A percentile compares a stretch with the other conserved stretches of the same genome.
Conservation (phyloP, 75 land plant species). For the Azolla pinnata region DNA sequence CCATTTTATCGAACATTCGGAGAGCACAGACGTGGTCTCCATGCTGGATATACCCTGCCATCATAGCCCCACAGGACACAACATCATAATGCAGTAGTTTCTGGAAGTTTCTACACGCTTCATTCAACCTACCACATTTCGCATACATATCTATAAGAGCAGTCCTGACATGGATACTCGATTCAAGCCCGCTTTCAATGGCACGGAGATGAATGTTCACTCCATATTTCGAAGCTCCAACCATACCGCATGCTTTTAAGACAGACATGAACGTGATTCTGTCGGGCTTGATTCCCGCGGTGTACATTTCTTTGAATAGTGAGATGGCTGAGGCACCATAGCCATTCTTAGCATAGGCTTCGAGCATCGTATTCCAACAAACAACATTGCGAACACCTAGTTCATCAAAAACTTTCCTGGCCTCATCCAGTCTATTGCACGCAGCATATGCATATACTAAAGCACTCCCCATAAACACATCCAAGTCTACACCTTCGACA, state of each 20-base stretch:
- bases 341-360: conserved; percentile 6
- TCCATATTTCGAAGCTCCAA: conserved; percentile 20
- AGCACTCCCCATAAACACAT: conserved; percentile 49
- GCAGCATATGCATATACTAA: conserved; percentile 29
- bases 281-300: conserved; percentile 8
- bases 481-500: conserved; percentile 36
- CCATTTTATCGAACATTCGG: conserved; percentile 35
- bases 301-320: conserved; percentile 10
- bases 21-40: conserved; percentile 41
- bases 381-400: conserved; percentile 1
- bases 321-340: conserved; percentile 6
- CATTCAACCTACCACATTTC: conserved; percentile 42
- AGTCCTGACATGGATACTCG: conserved; percentile 45
- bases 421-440: neutral
- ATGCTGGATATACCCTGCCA: conserved; percentile 47
- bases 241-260: conserved; percentile 37
- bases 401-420: neutral
- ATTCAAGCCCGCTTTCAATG: conserved; percentile 22
- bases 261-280: conserved; percentile 13
- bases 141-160: conserved; percentile 66
- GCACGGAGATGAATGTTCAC: conserved; percentile 27
- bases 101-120: conserved; percentile 57
- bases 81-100: conserved; percentile 63
- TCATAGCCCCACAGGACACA: conserved; percentile 47
- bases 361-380: conserved; percentile 18